Conservation (phyloP, 2,329 filamentous ascomycete genomes). For the Cercospora sp. region DNA sequence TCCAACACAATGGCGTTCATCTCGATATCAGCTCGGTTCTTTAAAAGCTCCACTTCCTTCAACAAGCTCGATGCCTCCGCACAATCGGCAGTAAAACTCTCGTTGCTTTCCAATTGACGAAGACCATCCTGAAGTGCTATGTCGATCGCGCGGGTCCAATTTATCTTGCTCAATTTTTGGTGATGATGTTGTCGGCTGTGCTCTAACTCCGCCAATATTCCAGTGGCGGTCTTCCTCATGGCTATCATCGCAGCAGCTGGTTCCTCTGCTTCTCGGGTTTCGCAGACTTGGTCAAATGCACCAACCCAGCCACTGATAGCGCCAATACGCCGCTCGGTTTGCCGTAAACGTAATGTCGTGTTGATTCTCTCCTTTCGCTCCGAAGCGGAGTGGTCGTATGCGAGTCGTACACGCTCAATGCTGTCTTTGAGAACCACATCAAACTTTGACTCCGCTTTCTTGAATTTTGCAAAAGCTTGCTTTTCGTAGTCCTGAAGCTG, state of each 20-base stretch:
- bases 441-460: conserved; percentile 84
- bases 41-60: conserved; percentile 83
- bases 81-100: conserved; percentile 60
- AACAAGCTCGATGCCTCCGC: conserved; percentile 66
- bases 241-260: conserved; percentile 66
- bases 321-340: conserved; percentile 80
- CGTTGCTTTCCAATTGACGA: conserved; percentile 72
- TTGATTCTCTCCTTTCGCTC: conserved; percentile 78
- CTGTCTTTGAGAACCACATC: conserved; percentile 75
- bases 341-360: conserved; percentile 78
- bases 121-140: conserved; percentile 84
- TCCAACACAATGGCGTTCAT: conserved; percentile 75
- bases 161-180: conserved; percentile 74
- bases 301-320: conserved; percentile 90
- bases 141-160: conserved; percentile 86
- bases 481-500: conserved; percentile 88
- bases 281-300: conserved; percentile 82
- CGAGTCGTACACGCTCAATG: conserved; percentile 72
- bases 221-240: conserved; percentile 84
- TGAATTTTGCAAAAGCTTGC: conserved; percentile 81
- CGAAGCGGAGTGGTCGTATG: conserved; percentile 75
- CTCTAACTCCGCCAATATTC: conserved; percentile 86
- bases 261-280: conserved; percentile 67
- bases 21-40: conserved; percentile 78
- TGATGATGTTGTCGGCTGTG: conserved; percentile 88